phyloP scores from a whole-genome alignment of 352 stramenopile genomes.

The Pythium diclinum region DNA sequence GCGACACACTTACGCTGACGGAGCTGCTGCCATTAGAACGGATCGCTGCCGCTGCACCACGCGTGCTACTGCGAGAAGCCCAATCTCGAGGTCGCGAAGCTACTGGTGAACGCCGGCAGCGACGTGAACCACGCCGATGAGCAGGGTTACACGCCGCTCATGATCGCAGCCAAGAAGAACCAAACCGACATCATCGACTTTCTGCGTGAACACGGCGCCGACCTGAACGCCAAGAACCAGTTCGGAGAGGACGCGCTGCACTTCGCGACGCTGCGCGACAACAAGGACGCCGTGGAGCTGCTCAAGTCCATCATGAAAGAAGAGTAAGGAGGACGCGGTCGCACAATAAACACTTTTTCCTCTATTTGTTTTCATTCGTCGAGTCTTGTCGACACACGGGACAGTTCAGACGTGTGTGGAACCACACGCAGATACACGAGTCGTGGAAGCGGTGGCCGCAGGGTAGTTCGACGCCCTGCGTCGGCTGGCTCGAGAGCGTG shows the following conservation, averaged over 20 bases:
- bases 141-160: conserved; percentile 59
- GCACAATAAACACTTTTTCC: not conserved
- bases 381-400: conserved; percentile 39
- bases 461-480: conserved; percentile 34
- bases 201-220: conserved; percentile 48
- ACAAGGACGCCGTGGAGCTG: conserved; percentile 43
- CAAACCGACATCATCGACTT: conserved; percentile 58
- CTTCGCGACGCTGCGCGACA: conserved; percentile 59
- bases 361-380: conserved; percentile 4
- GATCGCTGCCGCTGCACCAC: conserved; percentile 68
- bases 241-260: conserved; percentile 68
- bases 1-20: no score
- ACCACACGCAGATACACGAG: conserved; percentile 70
- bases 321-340: not conserved
- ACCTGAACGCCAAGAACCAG: conserved; percentile 50
- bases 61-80: conserved; percentile 69
- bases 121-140: conserved; percentile 64
- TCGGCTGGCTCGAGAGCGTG: conserved; percentile 1
- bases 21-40: conserved; percentile 37
- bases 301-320: conserved; percentile 26
- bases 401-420: conserved; percentile 57
- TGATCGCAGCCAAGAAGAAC: conserved; percentile 74
- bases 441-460: conserved; percentile 80
- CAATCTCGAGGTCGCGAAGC: conserved; percentile 49
- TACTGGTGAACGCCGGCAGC: conserved; percentile 54